phyloP scores from a whole-genome alignment of 2,329 filamentous ascomycete genomes.

The Colletotrichum sublineola region DNA sequence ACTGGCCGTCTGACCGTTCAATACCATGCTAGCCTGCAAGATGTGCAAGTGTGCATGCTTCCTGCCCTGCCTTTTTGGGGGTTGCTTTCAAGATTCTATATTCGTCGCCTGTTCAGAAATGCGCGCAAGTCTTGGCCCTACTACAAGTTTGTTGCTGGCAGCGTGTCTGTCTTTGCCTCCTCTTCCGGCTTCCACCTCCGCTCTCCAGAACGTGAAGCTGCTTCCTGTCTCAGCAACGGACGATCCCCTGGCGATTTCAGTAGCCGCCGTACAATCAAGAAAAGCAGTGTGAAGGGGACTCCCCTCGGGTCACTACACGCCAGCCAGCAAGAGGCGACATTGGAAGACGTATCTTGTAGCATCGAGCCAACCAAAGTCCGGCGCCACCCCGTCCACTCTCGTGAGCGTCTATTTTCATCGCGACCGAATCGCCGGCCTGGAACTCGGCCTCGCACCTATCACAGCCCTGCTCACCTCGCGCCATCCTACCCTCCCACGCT shows the following conservation, averaged over 20 bases:
- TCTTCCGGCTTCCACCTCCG: not conserved
- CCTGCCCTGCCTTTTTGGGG: slow-evolving; percentile 12
- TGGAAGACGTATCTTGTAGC: slow-evolving; percentile 25
- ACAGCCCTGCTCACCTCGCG: slow-evolving; percentile 49
- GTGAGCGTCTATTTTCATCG: slow-evolving; percentile 61
- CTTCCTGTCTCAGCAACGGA: not conserved
- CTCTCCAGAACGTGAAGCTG: not conserved
- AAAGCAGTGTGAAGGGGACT: slow-evolving; percentile 12
- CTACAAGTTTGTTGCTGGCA: not conserved
- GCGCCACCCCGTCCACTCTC: slow-evolving; percentile 52
- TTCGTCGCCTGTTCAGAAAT: slow-evolving; percentile 32
- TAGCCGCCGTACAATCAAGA: slow-evolving; percentile 4
- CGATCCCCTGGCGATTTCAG: slow-evolving; percentile 1
- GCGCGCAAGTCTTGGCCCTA: slow-evolving; percentile 35
- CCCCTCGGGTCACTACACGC: slow-evolving; percentile 21
- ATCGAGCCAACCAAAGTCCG: slow-evolving; percentile 46
- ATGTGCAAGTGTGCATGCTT: slow-evolving; percentile 25
- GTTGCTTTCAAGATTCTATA: slow-evolving; percentile 40
- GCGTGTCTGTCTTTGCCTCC: not conserved
- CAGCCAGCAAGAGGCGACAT: slow-evolving; percentile 27
- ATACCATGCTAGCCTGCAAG: slow-evolving; percentile 4
- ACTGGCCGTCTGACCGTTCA: slow-evolving; percentile 12
- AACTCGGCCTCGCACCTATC: slow-evolving; percentile 61
- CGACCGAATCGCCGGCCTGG: slow-evolving; percentile 54
- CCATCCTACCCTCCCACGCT: slow-evolving; percentile 45